A percentile compares a stretch with the other conserved stretches of the same genome.
phyloP scores from a whole-genome alignment of 768 basidiomycete species.

The Chiua virens region DNA sequence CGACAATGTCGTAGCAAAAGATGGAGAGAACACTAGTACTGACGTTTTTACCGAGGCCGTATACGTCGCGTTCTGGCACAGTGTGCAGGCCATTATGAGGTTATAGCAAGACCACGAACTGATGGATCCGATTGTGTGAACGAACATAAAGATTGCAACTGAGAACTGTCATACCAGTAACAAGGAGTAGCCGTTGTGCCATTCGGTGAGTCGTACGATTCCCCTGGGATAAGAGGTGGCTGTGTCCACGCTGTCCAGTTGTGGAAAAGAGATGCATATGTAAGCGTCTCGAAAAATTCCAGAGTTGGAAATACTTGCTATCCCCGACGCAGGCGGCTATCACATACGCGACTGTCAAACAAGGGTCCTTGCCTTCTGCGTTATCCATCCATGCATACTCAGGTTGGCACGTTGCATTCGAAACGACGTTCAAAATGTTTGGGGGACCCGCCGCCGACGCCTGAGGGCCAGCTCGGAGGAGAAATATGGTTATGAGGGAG shows the following conservation, averaged over 20 bases:
- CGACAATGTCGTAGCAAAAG: not conserved
- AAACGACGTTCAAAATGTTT: slow-evolving; percentile 1
- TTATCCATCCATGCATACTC: slow-evolving; percentile 30
- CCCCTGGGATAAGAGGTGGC: slow-evolving; percentile 19
- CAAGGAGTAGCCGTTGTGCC: slow-evolving; percentile 26
- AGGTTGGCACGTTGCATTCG: slow-evolving; percentile 16
- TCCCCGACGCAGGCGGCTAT: slow-evolving; percentile 30
- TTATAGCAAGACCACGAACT: slow-evolving; percentile 63
- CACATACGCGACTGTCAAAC: slow-evolving; percentile 30
- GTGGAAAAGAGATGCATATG: not conserved
- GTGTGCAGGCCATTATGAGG: slow-evolving; percentile 49
- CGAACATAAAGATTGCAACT: not conserved
- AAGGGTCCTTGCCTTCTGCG: slow-evolving; percentile 11
- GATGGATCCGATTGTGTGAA: not conserved
- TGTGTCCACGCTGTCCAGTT: slow-evolving; percentile 23
- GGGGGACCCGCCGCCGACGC: slow-evolving; percentile 10
- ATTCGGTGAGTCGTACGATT: slow-evolving; percentile 22
- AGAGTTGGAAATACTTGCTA: slow-evolving; percentile 12
- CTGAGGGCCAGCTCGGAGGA: slow-evolving; percentile 4
- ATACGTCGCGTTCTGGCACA: slow-evolving; percentile 42
- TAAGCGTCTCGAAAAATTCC: not conserved
- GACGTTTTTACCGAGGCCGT: slow-evolving; percentile 29
- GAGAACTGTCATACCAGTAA: slow-evolving; percentile 25
- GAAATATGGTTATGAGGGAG: not conserved
- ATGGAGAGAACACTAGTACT: slow-evolving; percentile 6